Base-by-base conservation (phyloP, 257 asterid genomes). In the Solanum peruvianum region DNA sequence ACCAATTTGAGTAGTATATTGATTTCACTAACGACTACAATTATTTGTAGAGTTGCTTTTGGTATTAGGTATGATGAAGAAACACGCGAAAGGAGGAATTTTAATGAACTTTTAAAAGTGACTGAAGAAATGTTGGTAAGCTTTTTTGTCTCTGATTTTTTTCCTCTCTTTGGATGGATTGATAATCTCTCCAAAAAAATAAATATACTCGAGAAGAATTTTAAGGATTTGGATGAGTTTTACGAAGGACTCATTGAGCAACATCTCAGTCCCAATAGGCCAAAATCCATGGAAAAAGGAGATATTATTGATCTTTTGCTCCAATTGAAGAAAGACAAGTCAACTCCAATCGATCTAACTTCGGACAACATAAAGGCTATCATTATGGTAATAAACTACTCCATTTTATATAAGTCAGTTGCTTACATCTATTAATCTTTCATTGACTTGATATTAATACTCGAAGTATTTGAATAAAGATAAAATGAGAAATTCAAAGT, bases 201-300 rank as follows among this genome's bases (percentile, higher is more conserved):
- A 16, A 52, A 37, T n/a, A 56, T 88, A 15, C 89, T 88, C 0
- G 80, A 90, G 1, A 72, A 8, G 44, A 86, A 20, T 7, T 88
- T 3, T 35, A 80, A 33, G n/a, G 62, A 77, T 13, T 21, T 88
- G 39, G 90, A 90, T 64, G 14, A 6, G 3, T 90, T 90, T 64
- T 90, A 90, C 9, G 76, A 16, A 52, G 62, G 88, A 49, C 84
- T 84, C 42, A 88, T 90, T 29, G 84, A 88, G 5, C 88, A 90
- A 9, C 89, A 88, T 31, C 39, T 86, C 0, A 18, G 37, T 23
- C 80, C 25, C 1, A 83, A 31, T 12, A 82, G 85, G 81, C 67
- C 33, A 69, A 87, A 76, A 44, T 39, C 86, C 6, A 47, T 42
- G 87, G 27, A 60, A 21, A 21, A 60, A 21, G 86, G 73, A 9